These are phyloP conservation scores for Citrus maxima DNA, from an alignment of 345 rosid species.

Conservation along the genomic window DNA sequence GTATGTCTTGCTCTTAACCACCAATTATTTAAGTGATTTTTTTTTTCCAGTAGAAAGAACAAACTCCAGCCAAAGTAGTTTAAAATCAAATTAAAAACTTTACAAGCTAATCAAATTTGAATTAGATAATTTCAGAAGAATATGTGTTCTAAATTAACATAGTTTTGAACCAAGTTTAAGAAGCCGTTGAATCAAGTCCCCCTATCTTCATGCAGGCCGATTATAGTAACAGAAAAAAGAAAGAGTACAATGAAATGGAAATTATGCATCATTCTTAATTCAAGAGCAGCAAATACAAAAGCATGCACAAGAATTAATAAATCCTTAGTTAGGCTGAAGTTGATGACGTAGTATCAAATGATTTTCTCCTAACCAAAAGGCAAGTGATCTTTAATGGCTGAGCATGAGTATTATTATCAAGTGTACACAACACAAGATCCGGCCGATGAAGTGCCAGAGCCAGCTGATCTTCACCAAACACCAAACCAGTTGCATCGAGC, in stretches of 20 bases:
- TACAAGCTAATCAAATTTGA: background rate
- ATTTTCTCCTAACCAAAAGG: constrained; percentile 41
- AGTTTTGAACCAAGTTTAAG: background rate
- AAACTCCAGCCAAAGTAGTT: no score
- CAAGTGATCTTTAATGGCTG: constrained; percentile 43
- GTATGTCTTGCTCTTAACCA: no score
- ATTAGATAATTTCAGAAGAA: no score
- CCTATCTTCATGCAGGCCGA: background rate
- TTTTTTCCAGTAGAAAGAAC: no score
- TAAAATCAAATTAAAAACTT: no score
- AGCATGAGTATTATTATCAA: constrained; percentile 32
- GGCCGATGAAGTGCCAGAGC: constrained; percentile 53
- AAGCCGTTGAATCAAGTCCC: background rate
- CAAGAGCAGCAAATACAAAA: background rate
- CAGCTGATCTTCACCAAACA: constrained; percentile 40
- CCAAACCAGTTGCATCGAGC: constrained; percentile 48
- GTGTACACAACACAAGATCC: constrained; percentile 39
- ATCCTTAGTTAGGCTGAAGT: background rate
- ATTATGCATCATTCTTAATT: background rate
- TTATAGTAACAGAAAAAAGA: no score
- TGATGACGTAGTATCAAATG: constrained; percentile 30
- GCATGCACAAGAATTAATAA: background rate
- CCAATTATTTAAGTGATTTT: no score
- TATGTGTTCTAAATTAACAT: background rate
- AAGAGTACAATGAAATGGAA: background rate